These are phyloP conservation scores for Aspergillus ustus DNA, from an alignment of 2,329 filamentous ascomycete species.

Conservation along the genomic window DNA sequence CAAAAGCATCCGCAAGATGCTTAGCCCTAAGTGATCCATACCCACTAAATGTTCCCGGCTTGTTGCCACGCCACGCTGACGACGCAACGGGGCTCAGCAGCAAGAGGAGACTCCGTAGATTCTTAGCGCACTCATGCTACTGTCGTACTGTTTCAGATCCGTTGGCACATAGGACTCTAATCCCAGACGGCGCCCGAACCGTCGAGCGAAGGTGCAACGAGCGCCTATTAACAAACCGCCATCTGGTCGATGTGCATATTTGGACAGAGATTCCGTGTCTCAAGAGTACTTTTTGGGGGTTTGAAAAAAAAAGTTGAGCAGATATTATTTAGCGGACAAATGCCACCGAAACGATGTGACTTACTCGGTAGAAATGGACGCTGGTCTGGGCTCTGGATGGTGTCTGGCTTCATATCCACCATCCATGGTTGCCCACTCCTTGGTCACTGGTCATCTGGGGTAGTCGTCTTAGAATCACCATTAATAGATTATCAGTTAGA, in stretches of 20 bases:
- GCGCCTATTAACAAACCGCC: background rate
- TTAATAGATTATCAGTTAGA: background rate
- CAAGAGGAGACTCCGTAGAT: background rate
- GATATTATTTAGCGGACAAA: background rate
- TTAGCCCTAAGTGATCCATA: background rate
- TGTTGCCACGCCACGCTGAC: background rate
- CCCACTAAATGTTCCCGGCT: background rate
- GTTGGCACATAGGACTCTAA: background rate
- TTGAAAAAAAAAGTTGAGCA: too few relatives aligned
- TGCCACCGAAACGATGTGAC: too few relatives aligned
- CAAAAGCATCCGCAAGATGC: background rate
- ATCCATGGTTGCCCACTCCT: background rate
- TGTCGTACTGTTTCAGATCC: too few relatives aligned
- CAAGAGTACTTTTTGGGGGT: background rate
- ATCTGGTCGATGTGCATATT: background rate
- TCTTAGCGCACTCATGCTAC: too few relatives aligned
- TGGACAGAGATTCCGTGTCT: background rate
- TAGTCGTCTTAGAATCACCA: background rate
- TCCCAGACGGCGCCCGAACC: background rate
- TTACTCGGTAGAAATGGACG: background rate
- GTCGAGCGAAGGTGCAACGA: background rate
- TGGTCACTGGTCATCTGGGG: background rate
- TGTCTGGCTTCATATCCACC: too few relatives aligned
- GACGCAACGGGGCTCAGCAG: background rate
- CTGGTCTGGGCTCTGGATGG: background rate